Conservation (phyloP, 495 filamentous ascomycete species). For the Letharia lupina region DNA sequence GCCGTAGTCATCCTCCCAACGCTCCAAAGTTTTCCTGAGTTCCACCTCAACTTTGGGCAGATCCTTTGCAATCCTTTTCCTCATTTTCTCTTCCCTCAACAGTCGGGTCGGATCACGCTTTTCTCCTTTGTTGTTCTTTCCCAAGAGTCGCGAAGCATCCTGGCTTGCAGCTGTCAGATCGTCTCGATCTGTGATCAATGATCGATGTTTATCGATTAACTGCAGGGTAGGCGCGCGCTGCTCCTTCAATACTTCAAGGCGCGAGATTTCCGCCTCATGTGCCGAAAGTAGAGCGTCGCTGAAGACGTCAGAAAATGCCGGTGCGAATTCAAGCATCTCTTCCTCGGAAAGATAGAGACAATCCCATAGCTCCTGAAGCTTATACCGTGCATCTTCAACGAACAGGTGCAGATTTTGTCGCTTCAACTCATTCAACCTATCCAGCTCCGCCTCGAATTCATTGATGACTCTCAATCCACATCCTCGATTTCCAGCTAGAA, state of each 20-base stretch:
- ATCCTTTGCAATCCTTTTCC: slow-evolving; percentile 91
- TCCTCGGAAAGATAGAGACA: slow-evolving; percentile 88
- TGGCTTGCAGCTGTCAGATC: slow-evolving; percentile 80
- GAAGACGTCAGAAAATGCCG: slow-evolving; percentile 71
- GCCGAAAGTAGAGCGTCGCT: slow-evolving; percentile 85
- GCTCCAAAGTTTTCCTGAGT: slow-evolving; percentile 68
- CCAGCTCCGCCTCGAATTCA: slow-evolving; percentile 85
- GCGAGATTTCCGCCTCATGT: slow-evolving; percentile 80
- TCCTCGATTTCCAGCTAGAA: slow-evolving; percentile 62
- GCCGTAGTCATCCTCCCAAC: slow-evolving; percentile 90
- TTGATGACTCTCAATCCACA: slow-evolving; percentile 84
- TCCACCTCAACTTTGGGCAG: slow-evolving; percentile 84
- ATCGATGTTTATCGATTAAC: slow-evolving; percentile 74
- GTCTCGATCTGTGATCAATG: slow-evolving; percentile 77
- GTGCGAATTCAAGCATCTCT: slow-evolving; percentile 95
- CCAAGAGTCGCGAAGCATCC: slow-evolving; percentile 88
- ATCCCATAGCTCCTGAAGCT: slow-evolving; percentile 92
- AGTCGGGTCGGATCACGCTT: slow-evolving; percentile 87
- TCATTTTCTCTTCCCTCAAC: slow-evolving; percentile 96
- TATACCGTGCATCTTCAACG: slow-evolving; percentile 84
- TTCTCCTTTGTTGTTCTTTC: slow-evolving; percentile 79
- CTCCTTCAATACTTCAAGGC: slow-evolving; percentile 73
- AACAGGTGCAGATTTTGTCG: slow-evolving; percentile 89
- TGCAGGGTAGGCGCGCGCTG: slow-evolving; percentile 78
- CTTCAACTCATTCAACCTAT: slow-evolving; percentile 83